These are phyloP conservation scores for Wickerhamiella infanticola DNA, from an alignment of 1,139 yeast species.

Conservation along the genomic window DNA sequence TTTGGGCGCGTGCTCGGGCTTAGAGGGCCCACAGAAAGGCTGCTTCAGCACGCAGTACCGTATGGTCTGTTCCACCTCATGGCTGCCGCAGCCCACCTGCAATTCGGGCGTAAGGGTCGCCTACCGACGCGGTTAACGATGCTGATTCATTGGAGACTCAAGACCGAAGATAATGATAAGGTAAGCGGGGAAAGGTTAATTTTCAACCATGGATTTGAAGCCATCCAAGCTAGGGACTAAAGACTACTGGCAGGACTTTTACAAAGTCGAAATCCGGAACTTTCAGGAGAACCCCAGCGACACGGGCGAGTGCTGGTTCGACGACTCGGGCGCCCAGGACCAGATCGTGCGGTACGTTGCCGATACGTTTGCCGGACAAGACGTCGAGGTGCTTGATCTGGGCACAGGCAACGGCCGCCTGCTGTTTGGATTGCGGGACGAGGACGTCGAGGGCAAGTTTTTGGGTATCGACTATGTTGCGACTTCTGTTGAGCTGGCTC, in stretches of 20 bases:
- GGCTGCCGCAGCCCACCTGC: no score
- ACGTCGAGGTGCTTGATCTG: conserved; percentile 45
- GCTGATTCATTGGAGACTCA: no score
- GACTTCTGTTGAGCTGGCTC: conserved; percentile 61
- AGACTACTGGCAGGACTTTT: conserved; percentile 66
- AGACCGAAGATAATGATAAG: no score
- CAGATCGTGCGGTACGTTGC: conserved; percentile 54
- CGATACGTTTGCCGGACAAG: neutral
- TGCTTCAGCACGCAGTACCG: no score
- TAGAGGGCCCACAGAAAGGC: no score
- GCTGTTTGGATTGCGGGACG: conserved; percentile 54
- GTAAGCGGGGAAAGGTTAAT: no score
- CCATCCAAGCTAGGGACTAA: conserved; percentile 21
- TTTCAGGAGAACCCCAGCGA: conserved; percentile 60
- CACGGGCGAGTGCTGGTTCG: conserved; percentile 94
- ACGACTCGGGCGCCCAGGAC: conserved; percentile 79
- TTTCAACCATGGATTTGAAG: neutral
- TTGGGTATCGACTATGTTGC: conserved; percentile 79
- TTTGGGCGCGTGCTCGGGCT: no score
- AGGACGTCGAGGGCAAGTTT: conserved; percentile 33
- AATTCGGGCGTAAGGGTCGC: no score
- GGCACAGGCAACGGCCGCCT: conserved; percentile 97
- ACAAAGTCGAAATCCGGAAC: conserved; percentile 53
- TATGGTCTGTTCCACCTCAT: no score
- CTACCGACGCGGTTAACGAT: no score